Conservation (phyloP, 192 early-diverging fungal species). For the Oehlia diaphana region DNA sequence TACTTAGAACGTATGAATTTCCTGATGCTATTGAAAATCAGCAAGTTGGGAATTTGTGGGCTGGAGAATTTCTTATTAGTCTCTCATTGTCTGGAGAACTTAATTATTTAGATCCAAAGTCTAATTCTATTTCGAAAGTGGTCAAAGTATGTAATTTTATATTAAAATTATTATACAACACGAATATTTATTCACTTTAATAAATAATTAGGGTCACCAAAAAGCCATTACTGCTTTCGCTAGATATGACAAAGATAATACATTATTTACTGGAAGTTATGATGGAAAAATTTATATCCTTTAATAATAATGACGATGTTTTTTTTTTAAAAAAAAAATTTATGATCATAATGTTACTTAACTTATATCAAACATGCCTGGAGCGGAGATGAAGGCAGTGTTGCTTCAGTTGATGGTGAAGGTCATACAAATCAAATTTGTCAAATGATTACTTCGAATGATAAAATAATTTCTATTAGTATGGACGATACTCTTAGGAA, state of each 20-base stretch:
- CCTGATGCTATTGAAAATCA: constrained; percentile 65
- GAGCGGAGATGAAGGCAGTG: constrained; percentile 50
- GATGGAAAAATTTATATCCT: constrained; percentile 81
- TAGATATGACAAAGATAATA: constrained; percentile 43
- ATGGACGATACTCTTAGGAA: constrained; percentile 74
- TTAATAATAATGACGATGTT: neutral
- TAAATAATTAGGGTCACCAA: constrained; percentile 68
- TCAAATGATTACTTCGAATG: constrained; percentile 47
- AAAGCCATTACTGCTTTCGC: constrained; percentile 82
- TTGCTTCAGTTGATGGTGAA: constrained; percentile 52
- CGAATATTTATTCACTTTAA: neutral
- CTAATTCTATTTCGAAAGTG: constrained; percentile 49
- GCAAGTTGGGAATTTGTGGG: constrained; percentile 94
- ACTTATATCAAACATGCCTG: constrained; percentile 46
- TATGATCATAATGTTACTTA: neutral
- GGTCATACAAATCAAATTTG: constrained; percentile 81
- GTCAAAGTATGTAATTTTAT: constrained; percentile 46
- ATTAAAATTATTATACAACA: constrained; percentile 25
- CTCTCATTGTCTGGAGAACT: constrained; percentile 85
- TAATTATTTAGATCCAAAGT: constrained; percentile 74
- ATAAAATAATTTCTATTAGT: constrained; percentile 58
- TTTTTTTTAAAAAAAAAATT: neutral
- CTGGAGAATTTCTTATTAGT: constrained; percentile 69
- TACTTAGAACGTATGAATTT: constrained; percentile 53
- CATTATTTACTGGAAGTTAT: constrained; percentile 85